Conservation (phyloP, 805 yeast genomes). For the Wickerhamomyces sydowiorum region DNA sequence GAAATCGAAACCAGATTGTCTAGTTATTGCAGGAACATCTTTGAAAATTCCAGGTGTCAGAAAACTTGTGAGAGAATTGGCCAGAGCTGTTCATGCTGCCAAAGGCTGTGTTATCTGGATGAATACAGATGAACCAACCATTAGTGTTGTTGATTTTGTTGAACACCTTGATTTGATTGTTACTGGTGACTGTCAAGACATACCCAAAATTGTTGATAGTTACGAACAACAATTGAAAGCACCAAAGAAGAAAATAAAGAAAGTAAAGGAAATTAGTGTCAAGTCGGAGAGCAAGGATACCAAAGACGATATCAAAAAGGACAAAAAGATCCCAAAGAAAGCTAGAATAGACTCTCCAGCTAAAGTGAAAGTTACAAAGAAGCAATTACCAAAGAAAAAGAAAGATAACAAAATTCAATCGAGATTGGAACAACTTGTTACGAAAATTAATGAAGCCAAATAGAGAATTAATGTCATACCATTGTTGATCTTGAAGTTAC, state of each 20-base stretch:
- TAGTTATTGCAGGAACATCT: slow-evolving; percentile 81
- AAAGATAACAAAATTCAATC: slow-evolving; percentile 15
- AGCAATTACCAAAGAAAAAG: slow-evolving; percentile 3
- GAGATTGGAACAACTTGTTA: slow-evolving; percentile 16
- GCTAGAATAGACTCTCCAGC: background rate
- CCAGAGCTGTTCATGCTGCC: slow-evolving; percentile 47
- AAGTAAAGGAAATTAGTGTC: background rate
- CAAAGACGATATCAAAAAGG: background rate
- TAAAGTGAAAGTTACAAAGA: slow-evolving; percentile 1
- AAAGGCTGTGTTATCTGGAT: slow-evolving; percentile 60
- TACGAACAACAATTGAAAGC: slow-evolving; percentile 12
- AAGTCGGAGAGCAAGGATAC: background rate
- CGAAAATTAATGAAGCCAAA: slow-evolving; percentile 14
- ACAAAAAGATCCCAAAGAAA: background rate
- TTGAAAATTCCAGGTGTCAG: slow-evolving; percentile 74
- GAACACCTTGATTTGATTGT: slow-evolving; percentile 53
- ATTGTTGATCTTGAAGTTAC: background rate
- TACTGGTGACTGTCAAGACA: slow-evolving; percentile 59
- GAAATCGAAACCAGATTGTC: slow-evolving; percentile 62
- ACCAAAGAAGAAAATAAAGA: background rate
- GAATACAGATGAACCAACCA: slow-evolving; percentile 49
- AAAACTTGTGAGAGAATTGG: slow-evolving; percentile 54
- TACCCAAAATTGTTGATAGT: slow-evolving; percentile 32
- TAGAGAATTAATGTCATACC: background rate
- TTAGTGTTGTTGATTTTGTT: slow-evolving; percentile 41